Evolutionary conservation across 163 green algal species (phyloP), one percentile per base, ranked within the genome.

Genomic region (Scenedesmus sp.): DNA sequence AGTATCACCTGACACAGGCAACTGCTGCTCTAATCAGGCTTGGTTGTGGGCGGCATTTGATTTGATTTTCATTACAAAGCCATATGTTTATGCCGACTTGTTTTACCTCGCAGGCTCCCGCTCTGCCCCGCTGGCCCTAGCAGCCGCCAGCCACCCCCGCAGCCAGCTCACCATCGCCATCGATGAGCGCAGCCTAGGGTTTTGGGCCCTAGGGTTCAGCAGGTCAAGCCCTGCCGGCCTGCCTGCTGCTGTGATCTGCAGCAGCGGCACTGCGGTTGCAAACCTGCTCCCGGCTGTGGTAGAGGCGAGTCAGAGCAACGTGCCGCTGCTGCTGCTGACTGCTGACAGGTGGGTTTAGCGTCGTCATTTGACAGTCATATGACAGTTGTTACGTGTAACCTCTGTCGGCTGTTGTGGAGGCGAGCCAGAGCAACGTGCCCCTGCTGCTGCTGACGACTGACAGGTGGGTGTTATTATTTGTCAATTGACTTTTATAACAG

Each of bases 261-360:
- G 96, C 62, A 98, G 94, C 64, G 98, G 98, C 87, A 99, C 98
- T 2, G 98, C 98, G 0, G 98, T 99, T 6, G 97, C 97, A 82
- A 99, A 99, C 94, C 96, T 99, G 92, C 94, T 99, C 74, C 98
- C 98, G 18, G 96, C 97, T 8, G 98, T 97, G 12, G 96, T 99
- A 46, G 98, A 99, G 94, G 97, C 96, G 4, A 91, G 88, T 9
- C 95, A 98, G 85, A 94, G 93, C 26, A 90, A 93, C 10, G 95
- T 99, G 83, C 98, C 98, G 34, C 88, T 99, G 94, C 94, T 99
- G 81, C 87, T 99, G 73, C 93, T 99, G 1, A 99, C 98, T 0
- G 98, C 98, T 18, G 98, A 99, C 91, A 94, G 70, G 70, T 79
- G 70, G 23, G 70, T 52, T 26, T 26, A 26, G 26, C 26, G 26